Evolutionary conservation across 176 grass and related monocot species (phyloP).

Genomic region (Musa itinerans): DNA sequence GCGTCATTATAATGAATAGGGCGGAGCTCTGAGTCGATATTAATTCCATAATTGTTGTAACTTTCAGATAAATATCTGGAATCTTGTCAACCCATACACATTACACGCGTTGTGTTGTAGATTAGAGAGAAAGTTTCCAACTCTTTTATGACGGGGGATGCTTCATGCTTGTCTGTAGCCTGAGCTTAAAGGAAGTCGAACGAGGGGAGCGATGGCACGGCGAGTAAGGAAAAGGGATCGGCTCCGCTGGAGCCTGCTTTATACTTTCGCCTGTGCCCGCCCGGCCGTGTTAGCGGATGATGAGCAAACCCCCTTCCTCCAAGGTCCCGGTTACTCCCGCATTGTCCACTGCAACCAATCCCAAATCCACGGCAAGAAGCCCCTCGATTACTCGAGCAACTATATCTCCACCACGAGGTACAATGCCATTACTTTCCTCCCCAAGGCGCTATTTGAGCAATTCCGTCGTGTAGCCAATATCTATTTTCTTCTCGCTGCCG

Average conservation of each 20-base stretch:
- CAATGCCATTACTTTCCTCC: constrained; percentile 79
- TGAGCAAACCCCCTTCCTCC: constrained; percentile 19
- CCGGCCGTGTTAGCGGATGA: constrained; percentile 4
- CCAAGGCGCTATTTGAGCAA: constrained; percentile 97
- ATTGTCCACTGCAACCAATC: constrained; percentile 77
- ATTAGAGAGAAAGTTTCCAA: background rate
- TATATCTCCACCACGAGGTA: constrained; percentile 96
- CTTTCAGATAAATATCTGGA: background rate
- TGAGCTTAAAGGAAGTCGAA: background rate
- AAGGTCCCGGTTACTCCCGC: constrained; percentile 68
- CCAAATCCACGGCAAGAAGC: constrained; percentile 46
- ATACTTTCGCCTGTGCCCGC: constrained; percentile 82
- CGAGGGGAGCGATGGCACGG: constrained; percentile 36
- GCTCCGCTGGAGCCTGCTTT: constrained; percentile 89
- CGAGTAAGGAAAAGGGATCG: constrained; percentile 47
- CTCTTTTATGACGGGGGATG: background rate
- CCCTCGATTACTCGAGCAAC: constrained; percentile 70
- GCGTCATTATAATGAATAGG: background rate
- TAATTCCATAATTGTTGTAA: background rate
- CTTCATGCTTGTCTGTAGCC: constrained; percentile 9
- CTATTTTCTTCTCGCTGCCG: constrained; percentile 87
- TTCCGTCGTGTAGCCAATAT: constrained; percentile 91
- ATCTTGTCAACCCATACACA: background rate
- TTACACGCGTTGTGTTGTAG: background rate
- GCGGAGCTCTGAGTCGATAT: background rate